These are phyloP conservation scores for Rubia peregrina DNA, from an alignment of 305 asterid species.

Conservation along the genomic window DNA sequence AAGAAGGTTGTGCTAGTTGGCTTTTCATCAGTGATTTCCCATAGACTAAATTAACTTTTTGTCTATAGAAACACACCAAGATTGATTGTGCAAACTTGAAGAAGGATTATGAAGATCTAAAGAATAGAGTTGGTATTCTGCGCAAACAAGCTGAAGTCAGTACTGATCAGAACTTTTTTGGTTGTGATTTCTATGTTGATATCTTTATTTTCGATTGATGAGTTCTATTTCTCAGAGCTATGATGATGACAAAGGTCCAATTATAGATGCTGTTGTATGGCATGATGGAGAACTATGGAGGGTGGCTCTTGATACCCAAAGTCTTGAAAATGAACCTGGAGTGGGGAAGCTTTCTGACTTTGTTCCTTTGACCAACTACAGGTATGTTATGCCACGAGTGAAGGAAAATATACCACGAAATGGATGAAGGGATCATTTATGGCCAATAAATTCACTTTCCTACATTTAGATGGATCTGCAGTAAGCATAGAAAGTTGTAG, in stretches of 20 bases:
- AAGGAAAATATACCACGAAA: background rate
- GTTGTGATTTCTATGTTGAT: constrained; percentile 14
- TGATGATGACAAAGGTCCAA: constrained; percentile 86
- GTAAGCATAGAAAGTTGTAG: background rate
- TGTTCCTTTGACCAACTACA: constrained; percentile 85
- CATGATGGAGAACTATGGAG: constrained; percentile 96
- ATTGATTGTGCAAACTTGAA: constrained; percentile 55
- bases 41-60: constrained; percentile 6
- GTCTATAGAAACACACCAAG: constrained; percentile 55
- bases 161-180: constrained; percentile 6
- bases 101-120: constrained; percentile 77
- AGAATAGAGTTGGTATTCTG: constrained; percentile 75
- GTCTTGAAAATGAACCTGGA: constrained; percentile 74
- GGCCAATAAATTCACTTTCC: background rate
- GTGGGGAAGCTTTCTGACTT: constrained; percentile 80
- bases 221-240: constrained; percentile 41
- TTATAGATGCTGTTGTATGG: constrained; percentile 97
- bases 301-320: constrained; percentile 93
- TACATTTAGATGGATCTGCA: background rate
- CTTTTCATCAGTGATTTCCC: constrained; percentile 11
- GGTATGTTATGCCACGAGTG: constrained; percentile 34
- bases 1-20: constrained; percentile 8
- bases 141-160: constrained; percentile 88
- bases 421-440: constrained; percentile 1
- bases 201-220: constrained; percentile 18